Percentiles rank a stretch among this genome's conserved stretches.
Evolutionary conservation across 2,329 filamentous ascomycete genomes (phyloP).

Genomic region (Aspergillus awamori): DNA sequence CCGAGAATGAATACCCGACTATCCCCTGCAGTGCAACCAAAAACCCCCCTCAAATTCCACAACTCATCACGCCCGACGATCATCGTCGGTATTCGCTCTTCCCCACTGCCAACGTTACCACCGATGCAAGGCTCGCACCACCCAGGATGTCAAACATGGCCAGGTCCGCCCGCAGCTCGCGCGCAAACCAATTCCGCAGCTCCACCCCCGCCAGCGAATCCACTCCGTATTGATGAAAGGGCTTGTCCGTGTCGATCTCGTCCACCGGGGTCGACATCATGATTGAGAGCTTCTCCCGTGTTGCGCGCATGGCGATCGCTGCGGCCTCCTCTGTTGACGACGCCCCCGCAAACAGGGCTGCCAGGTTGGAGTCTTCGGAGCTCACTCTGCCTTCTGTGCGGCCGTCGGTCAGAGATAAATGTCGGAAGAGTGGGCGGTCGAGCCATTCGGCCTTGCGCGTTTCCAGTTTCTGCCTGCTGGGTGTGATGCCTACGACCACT

Average conservation of each 20-base stretch:
- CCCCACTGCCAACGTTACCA: conserved; percentile 3
- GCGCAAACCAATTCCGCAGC: conserved; percentile 10
- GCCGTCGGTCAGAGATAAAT: not conserved
- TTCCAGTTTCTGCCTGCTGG: not conserved
- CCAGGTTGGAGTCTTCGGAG: not conserved
- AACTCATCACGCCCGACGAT: no score
- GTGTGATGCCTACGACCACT: conserved; percentile 11
- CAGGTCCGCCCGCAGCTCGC: conserved; percentile 10
- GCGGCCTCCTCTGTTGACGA: conserved; percentile 5
- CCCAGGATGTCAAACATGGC: conserved; percentile 15
- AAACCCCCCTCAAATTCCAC: no score
- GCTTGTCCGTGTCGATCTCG: conserved; percentile 33
- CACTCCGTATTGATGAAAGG: conserved; percentile 31
- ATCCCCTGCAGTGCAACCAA: not conserved
- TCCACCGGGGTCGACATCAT: conserved; percentile 37
- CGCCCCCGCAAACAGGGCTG: conserved; percentile 6
- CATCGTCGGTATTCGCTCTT: not conserved
- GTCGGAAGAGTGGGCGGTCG: conserved; percentile 7
- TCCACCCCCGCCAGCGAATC: conserved; percentile 13
- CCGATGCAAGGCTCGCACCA: conserved; percentile 5
- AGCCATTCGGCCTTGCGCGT: conserved; percentile 11
- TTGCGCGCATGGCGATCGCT: conserved; percentile 17
- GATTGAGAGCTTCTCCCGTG: conserved; percentile 35
- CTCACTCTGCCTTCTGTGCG: not conserved
- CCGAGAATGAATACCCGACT: not conserved